Evolutionary conservation across 192 early-diverging fungal genomes (phyloP), one percentile per base, ranked within the genome.

Genomic region (Fimicolochytrium jonesii): DNA sequence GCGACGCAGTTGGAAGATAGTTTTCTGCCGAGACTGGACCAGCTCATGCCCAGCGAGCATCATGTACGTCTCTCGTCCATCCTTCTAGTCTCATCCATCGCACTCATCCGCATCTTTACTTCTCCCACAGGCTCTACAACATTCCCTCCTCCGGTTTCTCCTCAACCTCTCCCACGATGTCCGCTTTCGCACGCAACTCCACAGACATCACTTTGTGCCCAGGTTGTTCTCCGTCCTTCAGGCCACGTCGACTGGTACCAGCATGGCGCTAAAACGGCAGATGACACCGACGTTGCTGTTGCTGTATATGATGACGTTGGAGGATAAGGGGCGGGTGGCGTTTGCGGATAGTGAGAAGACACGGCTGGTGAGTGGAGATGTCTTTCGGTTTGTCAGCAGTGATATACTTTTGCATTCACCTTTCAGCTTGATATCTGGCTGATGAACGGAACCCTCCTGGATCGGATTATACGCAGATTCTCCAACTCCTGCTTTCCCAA

Each of bases 121-220:
- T 36, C n/a, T n/a, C 11, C 17, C 10, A 3, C 44, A 80, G 68
- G 60, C 55, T 2, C 56, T 81, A 7, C 79, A 81, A 69, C 35
- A 48, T 4, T 54, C 74, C 1, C 47, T 65, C 2, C 61, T 81
- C 11, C 60, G 68, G 23, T 53, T 81, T 7, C 31, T 71, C 3
- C 51, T 81, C 31, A 81, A 81, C 54, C 64, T 81, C 23, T 67
- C 66, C 6, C 79, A 81, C 54, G 79, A 81, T 45, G 29, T 33
- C 25, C 25, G 57, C 13, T 75, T 78, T 32, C 70, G 79, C 9
- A 46, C 44, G 3, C 39, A 42, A 4, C 63, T 79, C 20, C 45
- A 75, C 32, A 46, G 54, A 34, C 68, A 61, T 11, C 64, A 62
- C 25, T 55, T 76, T 23, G 46, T 78, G 2, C 20, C 35, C 28